These are phyloP conservation scores for Jatropha podagrica DNA, from an alignment of 441 rosid genomes.

Conservation along the genomic window DNA sequence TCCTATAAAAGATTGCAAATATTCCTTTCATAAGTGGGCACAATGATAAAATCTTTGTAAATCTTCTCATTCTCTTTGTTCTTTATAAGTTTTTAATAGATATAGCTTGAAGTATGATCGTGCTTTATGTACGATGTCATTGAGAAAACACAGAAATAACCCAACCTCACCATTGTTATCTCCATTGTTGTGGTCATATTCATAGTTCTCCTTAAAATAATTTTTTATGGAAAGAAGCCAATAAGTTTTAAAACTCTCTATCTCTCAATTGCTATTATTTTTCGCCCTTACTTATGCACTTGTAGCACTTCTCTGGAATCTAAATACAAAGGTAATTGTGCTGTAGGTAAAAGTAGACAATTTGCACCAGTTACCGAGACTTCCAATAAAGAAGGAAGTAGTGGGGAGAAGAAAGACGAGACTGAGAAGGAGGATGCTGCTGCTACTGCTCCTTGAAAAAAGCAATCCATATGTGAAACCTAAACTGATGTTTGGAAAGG, in stretches of 20 bases:
- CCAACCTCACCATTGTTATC: constrained; percentile 72
- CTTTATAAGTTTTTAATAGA: not conserved
- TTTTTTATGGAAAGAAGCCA: constrained; percentile 86
- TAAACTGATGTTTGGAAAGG: constrained; percentile 17
- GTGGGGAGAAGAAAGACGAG: constrained; percentile 46
- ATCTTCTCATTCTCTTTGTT: constrained; percentile 14
- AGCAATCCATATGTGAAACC: constrained; percentile 62
- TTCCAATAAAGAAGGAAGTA: constrained; percentile 44
- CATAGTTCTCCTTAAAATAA: constrained; percentile 46
- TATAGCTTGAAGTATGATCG: not conserved
- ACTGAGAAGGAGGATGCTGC: constrained; percentile 42
- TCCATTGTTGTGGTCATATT: constrained; percentile 56
- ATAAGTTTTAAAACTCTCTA: constrained; percentile 22
- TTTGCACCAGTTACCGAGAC: constrained; percentile 48
- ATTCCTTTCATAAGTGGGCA: constrained; percentile 68
- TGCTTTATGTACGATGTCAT: constrained; percentile 55
- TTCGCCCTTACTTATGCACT: not conserved
- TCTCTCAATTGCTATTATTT: not conserved
- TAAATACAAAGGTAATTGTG: not conserved
- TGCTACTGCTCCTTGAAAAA: constrained; percentile 60
- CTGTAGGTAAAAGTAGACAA: constrained; percentile 44
- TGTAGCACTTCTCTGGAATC: not conserved
- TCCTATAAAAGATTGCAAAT: constrained; percentile 81
- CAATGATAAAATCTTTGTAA: constrained; percentile 67
- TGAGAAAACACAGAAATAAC: constrained; percentile 88